Conservation (phyloP, 2,329 filamentous ascomycete species). For the Hymenoscyphus repandus region DNA sequence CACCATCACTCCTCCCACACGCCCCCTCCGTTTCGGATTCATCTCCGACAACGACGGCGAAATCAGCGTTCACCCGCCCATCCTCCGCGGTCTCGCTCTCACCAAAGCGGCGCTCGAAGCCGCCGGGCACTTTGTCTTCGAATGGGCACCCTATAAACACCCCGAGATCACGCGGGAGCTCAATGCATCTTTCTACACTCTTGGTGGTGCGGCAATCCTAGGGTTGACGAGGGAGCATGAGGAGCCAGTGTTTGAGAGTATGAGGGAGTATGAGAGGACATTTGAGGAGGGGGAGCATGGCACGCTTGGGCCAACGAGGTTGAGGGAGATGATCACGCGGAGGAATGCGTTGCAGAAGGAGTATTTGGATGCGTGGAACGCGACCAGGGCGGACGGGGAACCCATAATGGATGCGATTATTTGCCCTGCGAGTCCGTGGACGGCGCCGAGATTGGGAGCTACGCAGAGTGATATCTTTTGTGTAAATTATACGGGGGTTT, state of each 20-base stretch:
- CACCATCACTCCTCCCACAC: slow-evolving; percentile 31
- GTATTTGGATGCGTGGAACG: slow-evolving; percentile 34
- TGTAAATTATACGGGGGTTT: slow-evolving; percentile 30
- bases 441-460: slow-evolving; percentile 31
- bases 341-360: slow-evolving; percentile 33
- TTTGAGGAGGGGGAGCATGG: slow-evolving; percentile 27
- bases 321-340: slow-evolving; percentile 29
- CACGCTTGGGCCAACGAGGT: slow-evolving; percentile 25
- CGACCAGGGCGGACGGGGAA: slow-evolving; percentile 28
- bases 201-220: slow-evolving; percentile 31
- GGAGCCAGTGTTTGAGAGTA: slow-evolving; percentile 27
- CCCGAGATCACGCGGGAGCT: slow-evolving; percentile 27
- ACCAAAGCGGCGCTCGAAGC: slow-evolving; percentile 31
- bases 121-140: slow-evolving; percentile 35
- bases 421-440: slow-evolving; percentile 30
- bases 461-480: slow-evolving; percentile 24
- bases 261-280: slow-evolving; percentile 27
- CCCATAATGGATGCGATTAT: slow-evolving; percentile 33
- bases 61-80: slow-evolving; percentile 34
- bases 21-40: slow-evolving; percentile 35
- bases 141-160: slow-evolving; percentile 32
- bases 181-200: slow-evolving; percentile 29
- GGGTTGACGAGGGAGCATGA: slow-evolving; percentile 24
- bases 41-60: slow-evolving; percentile 33
- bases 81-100: slow-evolving; percentile 32